A percentile compares a stretch with the other conserved stretches of the same genome.
phyloP scores from a whole-genome alignment of 2,329 filamentous ascomycete species.

The Periconia sp. region DNA sequence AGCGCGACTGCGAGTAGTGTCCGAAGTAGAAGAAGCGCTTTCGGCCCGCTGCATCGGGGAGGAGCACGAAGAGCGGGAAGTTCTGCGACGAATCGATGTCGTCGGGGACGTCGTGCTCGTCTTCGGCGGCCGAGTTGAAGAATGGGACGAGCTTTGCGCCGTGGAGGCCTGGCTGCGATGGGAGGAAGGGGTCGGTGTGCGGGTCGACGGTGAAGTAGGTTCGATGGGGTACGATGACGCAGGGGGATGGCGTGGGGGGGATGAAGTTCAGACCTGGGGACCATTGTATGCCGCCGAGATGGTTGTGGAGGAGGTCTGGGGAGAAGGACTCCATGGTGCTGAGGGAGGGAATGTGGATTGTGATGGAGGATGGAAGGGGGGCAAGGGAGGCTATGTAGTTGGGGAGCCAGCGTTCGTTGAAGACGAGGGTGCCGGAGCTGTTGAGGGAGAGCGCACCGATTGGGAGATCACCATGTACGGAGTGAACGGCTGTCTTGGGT shows the following conservation, averaged over 20 bases:
- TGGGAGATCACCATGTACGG: not conserved
- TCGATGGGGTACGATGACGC: constrained; percentile 39
- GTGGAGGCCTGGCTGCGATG: constrained; percentile 47
- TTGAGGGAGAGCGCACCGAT: constrained; percentile 14
- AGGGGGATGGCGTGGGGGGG: constrained; percentile 16
- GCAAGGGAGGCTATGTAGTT: constrained; percentile 42
- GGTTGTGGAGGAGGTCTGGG: constrained; percentile 44
- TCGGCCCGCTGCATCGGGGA: constrained; percentile 6
- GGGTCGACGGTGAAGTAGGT: constrained; percentile 52
- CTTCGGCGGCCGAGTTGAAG: constrained; percentile 43
- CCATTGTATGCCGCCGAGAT: constrained; percentile 47
- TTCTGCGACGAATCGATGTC: constrained; percentile 40
- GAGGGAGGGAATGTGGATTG: constrained; percentile 25
- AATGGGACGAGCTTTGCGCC: constrained; percentile 56
- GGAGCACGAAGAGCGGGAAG: constrained; percentile 50
- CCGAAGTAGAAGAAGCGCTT: constrained; percentile 52
- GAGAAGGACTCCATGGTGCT: constrained; percentile 43
- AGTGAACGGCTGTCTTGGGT: constrained; percentile 8
- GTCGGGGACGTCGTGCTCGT: constrained; percentile 8
- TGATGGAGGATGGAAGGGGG: constrained; percentile 12
- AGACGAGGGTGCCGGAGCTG: constrained; percentile 9
- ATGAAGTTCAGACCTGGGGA: constrained; percentile 50
- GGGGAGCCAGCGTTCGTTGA: constrained; percentile 41
- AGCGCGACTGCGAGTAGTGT: constrained; percentile 53
- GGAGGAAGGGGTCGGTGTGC: constrained; percentile 50